Percentiles rank a stretch among this genome's conserved stretches.
phyloP scores from a whole-genome alignment of 805 yeast species.

The Candida insectorum region DNA sequence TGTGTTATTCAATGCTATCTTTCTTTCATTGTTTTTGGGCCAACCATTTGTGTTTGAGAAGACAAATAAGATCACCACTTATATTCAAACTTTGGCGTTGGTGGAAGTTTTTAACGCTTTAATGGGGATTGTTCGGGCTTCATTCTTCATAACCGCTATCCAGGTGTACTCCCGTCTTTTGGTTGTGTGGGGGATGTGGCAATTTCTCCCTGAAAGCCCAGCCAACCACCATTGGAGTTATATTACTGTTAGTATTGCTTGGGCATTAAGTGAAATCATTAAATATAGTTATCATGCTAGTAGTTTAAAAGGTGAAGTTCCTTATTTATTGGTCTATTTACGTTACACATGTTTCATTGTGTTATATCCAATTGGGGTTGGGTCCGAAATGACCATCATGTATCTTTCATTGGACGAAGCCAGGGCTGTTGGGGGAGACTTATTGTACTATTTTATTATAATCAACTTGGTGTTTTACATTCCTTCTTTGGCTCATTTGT shows the following conservation, averaged over 20 bases:
- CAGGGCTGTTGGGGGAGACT: constrained; percentile 42
- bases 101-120: constrained; percentile 78
- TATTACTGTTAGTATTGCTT: constrained; percentile 67
- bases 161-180: constrained; percentile 86
- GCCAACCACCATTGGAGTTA: constrained; percentile 60
- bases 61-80: constrained; percentile 55
- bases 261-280: constrained; percentile 93
- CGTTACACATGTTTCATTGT: constrained; percentile 82
- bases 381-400: constrained; percentile 71
- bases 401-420: constrained; percentile 73
- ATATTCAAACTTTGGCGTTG: constrained; percentile 75
- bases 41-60: constrained; percentile 64
- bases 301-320: constrained; percentile 52
- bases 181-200: constrained; percentile 79
- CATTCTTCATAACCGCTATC: constrained; percentile 75
- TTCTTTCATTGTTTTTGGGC: constrained; percentile 40
- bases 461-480: constrained; percentile 62
- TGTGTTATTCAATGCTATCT: constrained; percentile 37
- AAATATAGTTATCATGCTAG: constrained; percentile 86
- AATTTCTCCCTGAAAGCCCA: constrained; percentile 67
- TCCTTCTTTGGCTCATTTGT: constrained; percentile 85
- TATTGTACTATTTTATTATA: constrained; percentile 55
- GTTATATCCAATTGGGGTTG: constrained; percentile 90
- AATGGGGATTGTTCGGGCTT: constrained; percentile 80
- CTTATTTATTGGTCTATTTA: constrained; percentile 58